Percentiles rank a stretch among this genome's conserved stretches.
Evolutionary conservation across 257 asterid species (phyloP).

Genomic region (Ophiorrhiza pumila): DNA sequence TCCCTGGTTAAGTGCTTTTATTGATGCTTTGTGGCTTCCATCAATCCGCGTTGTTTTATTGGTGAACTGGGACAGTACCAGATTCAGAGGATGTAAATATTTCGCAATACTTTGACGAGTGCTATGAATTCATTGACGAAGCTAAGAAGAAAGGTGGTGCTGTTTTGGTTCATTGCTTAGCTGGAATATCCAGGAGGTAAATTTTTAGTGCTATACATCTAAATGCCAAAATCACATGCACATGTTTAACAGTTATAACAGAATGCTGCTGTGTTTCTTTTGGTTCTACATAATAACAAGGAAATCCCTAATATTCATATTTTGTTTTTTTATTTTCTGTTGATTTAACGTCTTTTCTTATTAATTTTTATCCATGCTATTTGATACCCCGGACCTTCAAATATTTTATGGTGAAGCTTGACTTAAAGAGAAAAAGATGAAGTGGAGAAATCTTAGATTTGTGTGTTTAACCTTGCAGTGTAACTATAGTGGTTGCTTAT

Average conservation of each 20-base stretch:
- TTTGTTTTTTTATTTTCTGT: not conserved
- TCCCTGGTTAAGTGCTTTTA: not conserved
- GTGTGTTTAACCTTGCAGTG: constrained; percentile 45
- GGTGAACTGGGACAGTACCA: constrained; percentile 49
- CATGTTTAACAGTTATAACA: no score
- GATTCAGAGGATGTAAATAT: constrained; percentile 54
- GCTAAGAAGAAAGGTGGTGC: constrained; percentile 65
- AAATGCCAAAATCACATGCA: not conserved
- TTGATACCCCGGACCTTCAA: not conserved
- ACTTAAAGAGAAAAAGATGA: not conserved
- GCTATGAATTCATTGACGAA: constrained; percentile 75
- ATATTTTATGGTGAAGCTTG: not conserved
- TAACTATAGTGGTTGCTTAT: constrained; percentile 60
- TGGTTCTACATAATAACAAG: no score
- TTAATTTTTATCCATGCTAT: not conserved
- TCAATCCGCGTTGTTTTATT: not conserved
- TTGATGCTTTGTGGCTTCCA: not conserved
- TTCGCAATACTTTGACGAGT: constrained; percentile 59
- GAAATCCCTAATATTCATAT: not conserved
- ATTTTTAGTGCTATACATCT: not conserved
- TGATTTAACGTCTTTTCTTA: not conserved
- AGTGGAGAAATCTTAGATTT: constrained; percentile 5
- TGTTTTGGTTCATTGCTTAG: constrained; percentile 80
- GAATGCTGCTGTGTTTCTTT: not conserved
- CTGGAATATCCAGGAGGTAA: constrained; percentile 90